Evolutionary conservation across 129 eudicot genomes (phyloP), one percentile per base, ranked within the genome.

Genomic region (Centrapalus pauciflorus): DNA sequence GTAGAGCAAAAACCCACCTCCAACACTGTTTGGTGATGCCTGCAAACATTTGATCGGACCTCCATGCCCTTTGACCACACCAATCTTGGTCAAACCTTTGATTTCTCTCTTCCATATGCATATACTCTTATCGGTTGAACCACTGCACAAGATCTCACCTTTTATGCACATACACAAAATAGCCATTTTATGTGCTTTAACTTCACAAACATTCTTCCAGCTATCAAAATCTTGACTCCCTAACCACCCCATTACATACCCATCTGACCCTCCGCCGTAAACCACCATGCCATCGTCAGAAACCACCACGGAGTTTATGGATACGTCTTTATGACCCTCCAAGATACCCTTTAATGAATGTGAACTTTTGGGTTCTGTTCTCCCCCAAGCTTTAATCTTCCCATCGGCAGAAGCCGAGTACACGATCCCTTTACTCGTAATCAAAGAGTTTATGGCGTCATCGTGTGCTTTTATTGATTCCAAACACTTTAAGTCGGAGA

Each of bases 381-480:
- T 81, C 20, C 79, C 95, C 98, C 98, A 93, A 0, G 73, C 96
- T 76, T 93, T 93, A 24, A 93, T 76, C 64, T 76, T 93, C 21
- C 96, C 96, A 73, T 93, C 98, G 0, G 98, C 89, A 0, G 98
- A 88, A 26, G 84, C 91, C 0, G 98, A 88, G 33, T 83, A 93
- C 4, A 93, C 85, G 0, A 69, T 13, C 56, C 87, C 95, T 1
- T 70, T 63, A 4, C 70, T 46, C 0, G 86, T 78, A 1, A 77
- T 66, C 28, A 93, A 17, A 11, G 92, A 84, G 57, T 93, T 88
- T 13, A 93, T 88, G 0, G 98, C 98, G 26, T 93, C 95, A 54
- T 88, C 98, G 10, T 93, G 98, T 0, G 98, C 98, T 64, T 83
- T 81, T 10, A 93, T 93, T 13, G 96, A 88, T 41, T 93, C 98